Conservation (phyloP, 441 rosid genomes). For the Corymbia citriodora region DNA sequence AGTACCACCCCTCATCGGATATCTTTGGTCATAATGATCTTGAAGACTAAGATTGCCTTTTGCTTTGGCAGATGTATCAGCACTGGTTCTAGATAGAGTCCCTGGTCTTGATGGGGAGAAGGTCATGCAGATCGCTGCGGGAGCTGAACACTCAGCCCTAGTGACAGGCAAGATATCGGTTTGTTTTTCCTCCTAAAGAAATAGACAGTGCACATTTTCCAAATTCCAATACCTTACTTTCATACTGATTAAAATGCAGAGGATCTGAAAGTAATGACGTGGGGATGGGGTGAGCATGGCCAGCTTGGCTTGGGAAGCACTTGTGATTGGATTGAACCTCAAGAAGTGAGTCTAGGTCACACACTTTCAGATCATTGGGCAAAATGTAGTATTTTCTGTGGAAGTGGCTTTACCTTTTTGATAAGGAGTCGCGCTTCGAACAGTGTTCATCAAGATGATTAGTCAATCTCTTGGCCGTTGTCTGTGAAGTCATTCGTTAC, state of each 20-base stretch:
- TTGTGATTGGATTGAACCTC: conserved; percentile 48
- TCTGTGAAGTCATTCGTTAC: background rate
- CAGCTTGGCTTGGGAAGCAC: conserved; percentile 80
- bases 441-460: background rate
- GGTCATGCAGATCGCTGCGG: conserved; percentile 64
- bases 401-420: conserved; percentile 75
- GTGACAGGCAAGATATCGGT: conserved; percentile 43
- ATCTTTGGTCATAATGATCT: background rate
- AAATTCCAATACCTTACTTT: background rate
- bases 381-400: conserved; percentile 44
- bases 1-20: background rate
- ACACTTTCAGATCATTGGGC: conserved; percentile 5
- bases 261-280: conserved; percentile 51
- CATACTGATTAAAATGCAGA: conserved; percentile 24
- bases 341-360: conserved; percentile 21
- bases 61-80: conserved; percentile 16
- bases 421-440: conserved; percentile 7
- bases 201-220: background rate
- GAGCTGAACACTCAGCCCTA: conserved; percentile 82
- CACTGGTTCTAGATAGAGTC: conserved; percentile 35
- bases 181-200: background rate
- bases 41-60: background rate
- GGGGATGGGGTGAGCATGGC: conserved; percentile 99
- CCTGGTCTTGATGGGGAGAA: conserved; percentile 29
- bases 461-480: background rate